Conservation (phyloP, 2,329 filamentous ascomycete genomes). For the Gaeumannomyces sp. region DNA sequence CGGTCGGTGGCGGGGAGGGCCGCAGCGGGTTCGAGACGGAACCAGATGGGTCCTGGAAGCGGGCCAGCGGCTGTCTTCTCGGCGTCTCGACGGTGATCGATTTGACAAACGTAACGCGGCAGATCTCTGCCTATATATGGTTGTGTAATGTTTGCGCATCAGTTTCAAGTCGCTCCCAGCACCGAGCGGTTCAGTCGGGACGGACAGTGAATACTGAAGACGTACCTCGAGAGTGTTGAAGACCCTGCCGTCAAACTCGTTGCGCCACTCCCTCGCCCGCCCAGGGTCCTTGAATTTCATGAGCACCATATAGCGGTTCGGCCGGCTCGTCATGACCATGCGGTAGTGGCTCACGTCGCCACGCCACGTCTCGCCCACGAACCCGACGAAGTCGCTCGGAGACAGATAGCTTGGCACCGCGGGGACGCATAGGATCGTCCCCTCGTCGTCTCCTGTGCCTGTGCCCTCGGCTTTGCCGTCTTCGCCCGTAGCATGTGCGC, state of each 20-base stretch:
- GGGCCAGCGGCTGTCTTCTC: conserved; percentile 30
- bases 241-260: conserved; percentile 83
- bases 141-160: background rate
- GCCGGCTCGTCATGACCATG: conserved; percentile 82
- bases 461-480: conserved; percentile 19
- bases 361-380: conserved; percentile 81
- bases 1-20: conserved; percentile 63
- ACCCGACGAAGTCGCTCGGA: conserved; percentile 83
- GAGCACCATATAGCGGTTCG: conserved; percentile 90
- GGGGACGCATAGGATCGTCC: conserved; percentile 85
- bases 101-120: conserved; percentile 91
- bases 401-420: conserved; percentile 93
- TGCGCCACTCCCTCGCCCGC: conserved; percentile 73
- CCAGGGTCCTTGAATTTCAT: conserved; percentile 82
- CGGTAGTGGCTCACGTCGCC: conserved; percentile 87
- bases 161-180: background rate
- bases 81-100: conserved; percentile 78
- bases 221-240: conserved; percentile 85
- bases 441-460: conserved; percentile 49
- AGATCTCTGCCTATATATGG: conserved; percentile 68
- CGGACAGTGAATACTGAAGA: conserved; percentile 15
- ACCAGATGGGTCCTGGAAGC: conserved; percentile 60
- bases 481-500: conserved; percentile 6
- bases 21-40: conserved; percentile 42
- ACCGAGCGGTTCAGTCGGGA: background rate